phyloP scores from a whole-genome alignment of 2,329 filamentous ascomycete genomes.

The Pezicula carpinea region DNA sequence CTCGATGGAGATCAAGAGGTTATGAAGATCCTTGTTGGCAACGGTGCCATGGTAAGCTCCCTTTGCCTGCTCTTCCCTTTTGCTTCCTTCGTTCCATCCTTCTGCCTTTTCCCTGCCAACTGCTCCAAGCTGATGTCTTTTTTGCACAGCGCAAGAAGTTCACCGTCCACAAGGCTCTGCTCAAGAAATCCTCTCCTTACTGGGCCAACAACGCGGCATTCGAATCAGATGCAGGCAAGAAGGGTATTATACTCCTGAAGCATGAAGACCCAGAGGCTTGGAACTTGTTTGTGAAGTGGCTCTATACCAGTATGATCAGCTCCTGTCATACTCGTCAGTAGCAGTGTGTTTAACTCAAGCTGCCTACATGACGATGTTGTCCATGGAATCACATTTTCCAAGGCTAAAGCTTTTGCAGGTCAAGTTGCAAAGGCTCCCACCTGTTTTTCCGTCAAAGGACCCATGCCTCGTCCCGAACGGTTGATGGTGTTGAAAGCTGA shows the following conservation, averaged over 20 bases:
- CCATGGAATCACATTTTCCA: no score
- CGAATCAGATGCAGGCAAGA: constrained; percentile 2
- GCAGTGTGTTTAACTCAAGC: no score
- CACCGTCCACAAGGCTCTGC: constrained; percentile 10
- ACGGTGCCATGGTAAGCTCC: background rate
- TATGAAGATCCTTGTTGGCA: constrained; percentile 1
- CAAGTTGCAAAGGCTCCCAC: constrained; percentile 6
- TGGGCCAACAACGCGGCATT: constrained; percentile 6
- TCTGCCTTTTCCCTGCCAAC: background rate
- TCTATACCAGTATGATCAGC: constrained; percentile 3
- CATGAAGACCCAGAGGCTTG: constrained; percentile 10
- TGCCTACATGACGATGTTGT: no score
- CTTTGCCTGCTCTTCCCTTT: no score
- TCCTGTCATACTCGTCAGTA: no score
- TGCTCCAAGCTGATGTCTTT: no score
- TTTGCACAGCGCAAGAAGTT: constrained; percentile 6
- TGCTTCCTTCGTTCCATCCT: no score
- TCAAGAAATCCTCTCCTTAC: constrained; percentile 9
- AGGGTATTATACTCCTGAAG: constrained; percentile 9
- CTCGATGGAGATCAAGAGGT: background rate
- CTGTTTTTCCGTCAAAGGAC: background rate
- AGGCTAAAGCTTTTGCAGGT: background rate
- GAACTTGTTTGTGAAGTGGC: constrained; percentile 11
- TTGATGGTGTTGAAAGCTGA: constrained; percentile 2
- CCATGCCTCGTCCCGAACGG: background rate